Percentiles rank a stretch among this genome's conserved stretches.
Conservation (phyloP, 2,329 filamentous ascomycete genomes). For the Claviceps citrina region DNA sequence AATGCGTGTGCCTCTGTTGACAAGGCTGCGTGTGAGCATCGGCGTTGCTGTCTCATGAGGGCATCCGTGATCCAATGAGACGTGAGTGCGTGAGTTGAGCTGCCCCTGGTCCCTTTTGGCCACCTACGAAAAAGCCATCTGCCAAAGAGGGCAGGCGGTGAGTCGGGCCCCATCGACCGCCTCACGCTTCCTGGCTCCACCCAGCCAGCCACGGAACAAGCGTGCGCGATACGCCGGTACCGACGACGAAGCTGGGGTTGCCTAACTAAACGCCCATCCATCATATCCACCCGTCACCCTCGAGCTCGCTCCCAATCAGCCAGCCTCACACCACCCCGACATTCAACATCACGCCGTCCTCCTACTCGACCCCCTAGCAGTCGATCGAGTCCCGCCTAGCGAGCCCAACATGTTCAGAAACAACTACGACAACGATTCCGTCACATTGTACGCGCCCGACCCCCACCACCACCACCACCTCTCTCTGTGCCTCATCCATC, state of each 20-base stretch:
- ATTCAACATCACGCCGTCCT: too few species aligned
- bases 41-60: neutral
- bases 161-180: too few species aligned
- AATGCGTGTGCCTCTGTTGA: neutral
- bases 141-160: conserved; percentile 9
- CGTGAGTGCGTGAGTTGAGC: neutral
- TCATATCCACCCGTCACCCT: too few species aligned
- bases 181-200: too few species aligned
- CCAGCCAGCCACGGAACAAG: conserved; percentile 1
- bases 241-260: conserved; percentile 13
- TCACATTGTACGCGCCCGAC: conserved; percentile 69
- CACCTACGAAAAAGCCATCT: too few species aligned
- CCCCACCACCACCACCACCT: neutral
- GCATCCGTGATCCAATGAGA: neutral
- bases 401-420: conserved; percentile 80
- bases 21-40: conserved; percentile 1
- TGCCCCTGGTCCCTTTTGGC: neutral
- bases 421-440: conserved; percentile 99
- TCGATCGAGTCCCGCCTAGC: conserved; percentile 3
- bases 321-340: conserved; percentile 4
- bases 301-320: conserved; percentile 6
- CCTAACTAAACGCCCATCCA: conserved; percentile 9
- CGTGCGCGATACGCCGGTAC: conserved; percentile 1
- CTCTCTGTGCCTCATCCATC: neutral
- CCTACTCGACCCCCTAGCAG: too few species aligned